A percentile compares a stretch with the other conserved stretches of the same genome.
Evolutionary conservation across 1,284 basidiomycete species (phyloP).

Genomic region (Malassezia arunalokei): DNA sequence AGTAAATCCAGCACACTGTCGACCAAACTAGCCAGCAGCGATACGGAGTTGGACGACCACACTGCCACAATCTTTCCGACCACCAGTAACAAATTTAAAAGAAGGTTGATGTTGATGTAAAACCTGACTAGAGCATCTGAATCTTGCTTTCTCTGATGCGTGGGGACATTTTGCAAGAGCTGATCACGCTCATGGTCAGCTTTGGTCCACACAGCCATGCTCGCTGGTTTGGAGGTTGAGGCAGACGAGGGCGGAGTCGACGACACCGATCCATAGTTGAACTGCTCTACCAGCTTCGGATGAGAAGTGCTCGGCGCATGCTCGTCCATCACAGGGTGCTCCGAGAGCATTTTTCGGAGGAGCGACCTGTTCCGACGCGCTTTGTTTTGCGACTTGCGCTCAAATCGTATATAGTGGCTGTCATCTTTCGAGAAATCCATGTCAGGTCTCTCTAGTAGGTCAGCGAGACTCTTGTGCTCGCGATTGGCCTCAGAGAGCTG

Average conservation of each 20-base stretch:
- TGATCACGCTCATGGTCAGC: conserved; percentile 31
- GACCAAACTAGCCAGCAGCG: conserved; percentile 52
- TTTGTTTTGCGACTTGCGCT: background rate
- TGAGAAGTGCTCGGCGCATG: background rate
- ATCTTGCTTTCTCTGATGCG: conserved; percentile 32
- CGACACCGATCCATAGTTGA: background rate
- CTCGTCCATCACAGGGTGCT: conserved; percentile 6
- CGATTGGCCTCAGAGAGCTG: background rate
- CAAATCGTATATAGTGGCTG: background rate
- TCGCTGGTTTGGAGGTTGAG: background rate
- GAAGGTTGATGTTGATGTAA: conserved; percentile 41
- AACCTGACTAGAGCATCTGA: conserved; percentile 29
- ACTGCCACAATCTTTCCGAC: conserved; percentile 51
- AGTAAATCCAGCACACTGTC: conserved; percentile 53
- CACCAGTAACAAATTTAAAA: conserved; percentile 50
- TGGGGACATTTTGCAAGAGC: conserved; percentile 38
- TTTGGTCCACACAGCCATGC: conserved; percentile 14
- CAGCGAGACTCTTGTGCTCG: conserved; percentile 1
- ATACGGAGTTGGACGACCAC: conserved; percentile 52
- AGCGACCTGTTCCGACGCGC: background rate
- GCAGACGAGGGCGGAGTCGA: background rate
- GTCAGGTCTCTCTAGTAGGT: conserved; percentile 1
- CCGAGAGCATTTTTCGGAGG: conserved; percentile 1
- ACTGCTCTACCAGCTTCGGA: too few species aligned
- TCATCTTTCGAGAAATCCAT: background rate